Percentiles rank a stretch among this genome's conserved stretches.
Evolutionary conservation across 176 grass and related monocot species (phyloP).

Genomic region (Zea mays): Zm-B73-REFERENCE-NAM-5.0 NC_050103.1:45672501-45673000

Average conservation of each 20-base stretch:
- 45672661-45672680: slow-evolving; percentile 70
- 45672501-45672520: no score
- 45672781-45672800: not conserved
- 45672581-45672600: no score
- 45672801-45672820: not conserved
- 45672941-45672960: no score
- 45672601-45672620: no score
- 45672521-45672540: no score
- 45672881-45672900: not conserved
- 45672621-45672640: no score
- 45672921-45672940: no score
- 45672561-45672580: no score
- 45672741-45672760: slow-evolving; percentile 17
- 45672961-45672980: not conserved
- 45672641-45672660: not conserved
- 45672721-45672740: slow-evolving; percentile 68
- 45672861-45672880: slow-evolving; percentile 6
- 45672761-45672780: not conserved
- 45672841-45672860: not conserved
- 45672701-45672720: slow-evolving; percentile 84
- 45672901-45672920: no score
- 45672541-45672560: no score
- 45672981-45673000: not conserved
- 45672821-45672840: not conserved
- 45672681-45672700: slow-evolving; percentile 94